phyloP scores from a whole-genome alignment of 169 alveolate genomes.

The Ichthyophthirius multifiliis region DNA sequence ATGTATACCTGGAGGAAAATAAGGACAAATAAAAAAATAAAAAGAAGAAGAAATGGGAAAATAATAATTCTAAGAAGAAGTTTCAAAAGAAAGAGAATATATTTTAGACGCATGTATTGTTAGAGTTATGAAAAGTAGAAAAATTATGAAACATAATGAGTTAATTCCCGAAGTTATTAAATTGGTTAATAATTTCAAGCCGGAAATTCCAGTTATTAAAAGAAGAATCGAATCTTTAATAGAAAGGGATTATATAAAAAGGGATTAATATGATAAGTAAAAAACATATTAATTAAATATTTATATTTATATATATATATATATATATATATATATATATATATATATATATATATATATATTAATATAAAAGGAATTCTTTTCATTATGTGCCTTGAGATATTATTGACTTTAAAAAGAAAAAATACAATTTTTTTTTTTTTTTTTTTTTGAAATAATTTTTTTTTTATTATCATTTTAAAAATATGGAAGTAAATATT shows the following conservation, averaged over 20 bases:
- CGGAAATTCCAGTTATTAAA: slow-evolving; percentile 62
- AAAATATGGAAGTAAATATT: too few relatives aligned
- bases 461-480: too few relatives aligned
- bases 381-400: too few relatives aligned
- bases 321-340: background rate
- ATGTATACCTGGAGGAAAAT: slow-evolving; percentile 44
- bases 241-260: slow-evolving; percentile 64
- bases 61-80: slow-evolving; percentile 34
- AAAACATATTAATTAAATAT: background rate
- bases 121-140: slow-evolving; percentile 67
- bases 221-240: slow-evolving; percentile 57
- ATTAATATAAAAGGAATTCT: too few relatives aligned
- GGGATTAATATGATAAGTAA: slow-evolving; percentile 56
- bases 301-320: background rate
- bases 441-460: too few relatives aligned
- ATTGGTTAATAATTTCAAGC: slow-evolving; percentile 53
- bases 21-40: slow-evolving; percentile 1
- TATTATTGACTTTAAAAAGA: too few relatives aligned
- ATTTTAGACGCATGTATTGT: slow-evolving; percentile 68
- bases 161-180: slow-evolving; percentile 47
- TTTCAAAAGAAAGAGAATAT: slow-evolving; percentile 45
- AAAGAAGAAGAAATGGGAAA: slow-evolving; percentile 22
- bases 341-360: too few relatives aligned
- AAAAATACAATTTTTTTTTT: too few relatives aligned
- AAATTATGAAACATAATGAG: slow-evolving; percentile 48